A percentile compares a stretch with the other conserved stretches of the same genome.
These are phyloP conservation scores for Kalmanozyma brasiliensis DNA, from an alignment of 1,284 basidiomycete species.

Conservation along the genomic window DNA sequence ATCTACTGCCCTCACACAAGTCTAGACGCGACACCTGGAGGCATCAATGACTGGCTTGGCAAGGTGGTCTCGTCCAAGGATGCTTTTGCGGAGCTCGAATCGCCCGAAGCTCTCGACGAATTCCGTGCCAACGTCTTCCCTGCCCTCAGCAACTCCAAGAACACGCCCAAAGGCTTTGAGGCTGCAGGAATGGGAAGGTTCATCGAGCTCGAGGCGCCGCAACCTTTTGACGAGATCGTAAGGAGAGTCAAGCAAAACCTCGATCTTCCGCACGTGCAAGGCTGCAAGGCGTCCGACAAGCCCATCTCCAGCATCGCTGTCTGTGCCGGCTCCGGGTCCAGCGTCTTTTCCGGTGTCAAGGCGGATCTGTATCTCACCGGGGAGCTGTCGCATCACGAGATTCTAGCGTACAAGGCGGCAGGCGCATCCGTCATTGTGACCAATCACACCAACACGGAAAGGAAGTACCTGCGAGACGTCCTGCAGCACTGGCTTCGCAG, in stretches of 20 bases:
- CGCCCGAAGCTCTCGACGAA: conserved; percentile 1
- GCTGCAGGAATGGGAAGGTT: conserved; percentile 46
- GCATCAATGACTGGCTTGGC: conserved; percentile 75
- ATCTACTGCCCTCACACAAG: conserved; percentile 89
- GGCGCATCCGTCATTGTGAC: conserved; percentile 63
- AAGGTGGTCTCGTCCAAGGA: conserved; percentile 35
- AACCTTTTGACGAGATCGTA: conserved; percentile 35
- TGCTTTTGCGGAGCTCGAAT: conserved; percentile 21
- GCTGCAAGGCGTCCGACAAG: conserved; percentile 34
- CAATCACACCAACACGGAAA: conserved; percentile 65
- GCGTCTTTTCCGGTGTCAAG: conserved; percentile 49
- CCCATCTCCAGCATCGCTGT: conserved; percentile 55
- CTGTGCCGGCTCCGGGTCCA: conserved; percentile 62
- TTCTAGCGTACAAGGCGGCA: conserved; percentile 59
- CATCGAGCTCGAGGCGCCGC: conserved; percentile 22
- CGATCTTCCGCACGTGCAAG: conserved; percentile 31
- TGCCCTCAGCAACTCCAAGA: conserved; percentile 18
- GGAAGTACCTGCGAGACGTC: conserved; percentile 55
- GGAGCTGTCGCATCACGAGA: conserved; percentile 63
- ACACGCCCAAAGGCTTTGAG: conserved; percentile 26
- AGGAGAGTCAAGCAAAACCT: conserved; percentile 48
- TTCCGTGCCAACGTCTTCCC: conserved; percentile 6
- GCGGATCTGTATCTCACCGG: conserved; percentile 64
- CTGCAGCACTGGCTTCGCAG: conserved; percentile 42
- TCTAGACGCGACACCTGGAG: conserved; percentile 81